phyloP scores from a whole-genome alignment of 176 grass and related monocot species.

The Otatea glauca region DNA sequence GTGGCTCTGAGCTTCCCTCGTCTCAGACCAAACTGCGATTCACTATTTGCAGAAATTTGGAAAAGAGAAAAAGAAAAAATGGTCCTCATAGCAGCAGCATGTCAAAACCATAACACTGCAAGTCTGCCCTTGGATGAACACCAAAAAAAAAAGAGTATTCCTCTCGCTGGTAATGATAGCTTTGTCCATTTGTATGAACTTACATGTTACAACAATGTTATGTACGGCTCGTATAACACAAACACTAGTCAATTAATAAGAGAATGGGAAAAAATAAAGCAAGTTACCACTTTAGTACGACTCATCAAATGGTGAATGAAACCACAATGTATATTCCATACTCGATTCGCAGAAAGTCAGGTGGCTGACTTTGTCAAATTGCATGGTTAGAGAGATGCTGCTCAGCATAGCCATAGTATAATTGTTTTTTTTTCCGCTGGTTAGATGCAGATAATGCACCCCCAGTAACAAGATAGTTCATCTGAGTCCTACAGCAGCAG shows the following conservation, averaged over 20 bases:
- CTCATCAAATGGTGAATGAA: not conserved
- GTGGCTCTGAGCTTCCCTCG: not conserved
- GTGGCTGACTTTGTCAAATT: not conserved
- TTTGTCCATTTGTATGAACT: constrained; percentile 22
- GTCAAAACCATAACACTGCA: constrained; percentile 3
- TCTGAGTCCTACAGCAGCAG: too few relatives aligned
- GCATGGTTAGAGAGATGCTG: not conserved
- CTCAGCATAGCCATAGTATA: not conserved
- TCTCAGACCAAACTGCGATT: not conserved
- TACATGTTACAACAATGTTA: constrained; percentile 41
- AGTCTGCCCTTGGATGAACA: constrained; percentile 23
- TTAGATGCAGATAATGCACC: constrained; percentile 22
- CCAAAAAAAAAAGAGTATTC: not conserved
- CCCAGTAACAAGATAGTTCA: not conserved
- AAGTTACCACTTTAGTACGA: constrained; percentile 2
- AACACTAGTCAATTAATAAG: constrained; percentile 3
- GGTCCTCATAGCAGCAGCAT: not conserved
- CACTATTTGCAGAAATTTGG: not conserved
- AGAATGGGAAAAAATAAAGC: constrained; percentile 19
- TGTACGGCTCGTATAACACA: constrained; percentile 22
- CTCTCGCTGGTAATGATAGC: not conserved
- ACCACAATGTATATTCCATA: not conserved
- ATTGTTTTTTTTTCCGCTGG: constrained; percentile 5
- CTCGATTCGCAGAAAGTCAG: not conserved
- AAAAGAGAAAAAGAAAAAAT: not conserved